Conservation (phyloP, 2,329 filamentous ascomycete species). For the Phialocephala subalpina region DNA sequence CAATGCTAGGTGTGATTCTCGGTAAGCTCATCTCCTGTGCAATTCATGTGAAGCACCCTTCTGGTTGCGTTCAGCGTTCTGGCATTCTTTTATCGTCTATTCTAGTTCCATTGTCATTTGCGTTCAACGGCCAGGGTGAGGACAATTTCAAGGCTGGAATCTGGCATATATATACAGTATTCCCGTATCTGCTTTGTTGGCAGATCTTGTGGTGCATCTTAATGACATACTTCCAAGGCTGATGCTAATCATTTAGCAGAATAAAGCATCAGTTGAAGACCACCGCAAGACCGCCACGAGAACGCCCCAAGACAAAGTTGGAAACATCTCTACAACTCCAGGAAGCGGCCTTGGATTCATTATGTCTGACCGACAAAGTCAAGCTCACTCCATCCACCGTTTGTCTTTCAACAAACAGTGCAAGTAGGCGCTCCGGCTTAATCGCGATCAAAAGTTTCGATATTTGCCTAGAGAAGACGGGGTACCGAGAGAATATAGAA, state of each 20-base stretch:
- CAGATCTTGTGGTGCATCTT: too few species aligned
- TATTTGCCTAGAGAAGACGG: slow-evolving; percentile 81
- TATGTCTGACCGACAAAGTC: slow-evolving; percentile 73
- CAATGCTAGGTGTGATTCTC: background rate
- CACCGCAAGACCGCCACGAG: background rate
- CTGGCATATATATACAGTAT: too few species aligned
- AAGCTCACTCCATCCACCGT: slow-evolving; percentile 90
- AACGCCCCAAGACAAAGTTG: background rate
- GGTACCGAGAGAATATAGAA: slow-evolving; percentile 82
- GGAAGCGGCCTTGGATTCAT: background rate
- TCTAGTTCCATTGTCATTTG: too few species aligned
- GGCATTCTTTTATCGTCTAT: too few species aligned
- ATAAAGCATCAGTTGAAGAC: background rate
- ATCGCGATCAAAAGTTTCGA: slow-evolving; percentile 77
- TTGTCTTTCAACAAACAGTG: slow-evolving; percentile 78
- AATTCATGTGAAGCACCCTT: too few species aligned
- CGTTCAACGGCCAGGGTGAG: too few species aligned
- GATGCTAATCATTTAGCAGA: background rate
- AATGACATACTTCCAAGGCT: background rate
- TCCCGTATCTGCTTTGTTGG: too few species aligned
- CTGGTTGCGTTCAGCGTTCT: too few species aligned
- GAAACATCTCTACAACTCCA: background rate
- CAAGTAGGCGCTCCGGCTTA: slow-evolving; percentile 99
- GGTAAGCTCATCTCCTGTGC: too few species aligned
- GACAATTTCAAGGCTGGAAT: too few species aligned